Base-by-base conservation (phyloP, 352 stramenopile species). In the Pythium grandisporangium region DNA sequence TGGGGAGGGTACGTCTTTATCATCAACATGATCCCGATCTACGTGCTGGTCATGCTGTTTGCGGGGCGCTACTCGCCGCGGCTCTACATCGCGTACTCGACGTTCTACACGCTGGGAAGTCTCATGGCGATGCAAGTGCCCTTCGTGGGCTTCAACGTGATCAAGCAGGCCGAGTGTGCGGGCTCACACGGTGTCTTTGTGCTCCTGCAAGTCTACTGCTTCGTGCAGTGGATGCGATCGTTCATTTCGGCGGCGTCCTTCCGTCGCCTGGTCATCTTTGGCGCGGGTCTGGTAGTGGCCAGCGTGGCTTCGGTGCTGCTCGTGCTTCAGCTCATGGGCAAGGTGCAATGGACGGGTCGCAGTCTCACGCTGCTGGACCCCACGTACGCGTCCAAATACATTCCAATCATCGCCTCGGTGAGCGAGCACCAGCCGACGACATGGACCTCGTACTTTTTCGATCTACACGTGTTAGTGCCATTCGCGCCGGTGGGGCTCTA, bases 1-100 rank as follows among this genome's bases (percentile, higher is more conserved):
- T 99, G 95, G 95, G 95, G 95, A 41, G 95, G 95, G 26, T 99
- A 98, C 70, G 88, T 99, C 14, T 99, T 99, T 70, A 98, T 99
- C 45, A 91, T 99, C 63, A 99, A 99, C 73, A 88, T 99, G 55
- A 93, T 99, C 47, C 95, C 92, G 26, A 93, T 97, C 42, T 96
- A 99, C 73, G 92, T 96, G 27, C 61, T 96, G 11, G 61, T 88
- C 32, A 84, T 99, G 55, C 71, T 99, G 21, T 61, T 98, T 26
- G 62, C 94, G 8, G 93, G 94, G 20, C 74, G 94, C 30, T 96
- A 96, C 61, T 93, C 88, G n/a, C 79, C 74, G 32, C 85, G 94
- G 21, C 56, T 99, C 6, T 97, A 99, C 78, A 84, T 90, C 39
- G 88, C 96, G 6, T 99, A 99, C 70, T 97, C 79, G 34, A 86